Conservation (phyloP, 1,139 yeast genomes). For the Geotrichum reessii region DNA sequence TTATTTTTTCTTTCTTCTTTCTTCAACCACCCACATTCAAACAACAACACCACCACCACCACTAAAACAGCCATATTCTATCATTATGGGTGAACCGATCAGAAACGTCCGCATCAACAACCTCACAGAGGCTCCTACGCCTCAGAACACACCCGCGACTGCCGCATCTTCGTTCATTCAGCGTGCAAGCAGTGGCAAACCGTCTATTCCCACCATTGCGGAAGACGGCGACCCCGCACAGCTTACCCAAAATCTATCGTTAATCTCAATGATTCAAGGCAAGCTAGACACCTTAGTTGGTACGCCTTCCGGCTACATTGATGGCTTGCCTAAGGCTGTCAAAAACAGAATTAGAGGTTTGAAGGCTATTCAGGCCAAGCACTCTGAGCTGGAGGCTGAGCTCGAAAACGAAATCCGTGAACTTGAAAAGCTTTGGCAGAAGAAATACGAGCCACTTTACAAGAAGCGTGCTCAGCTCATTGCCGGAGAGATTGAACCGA, state of each 20-base stretch:
- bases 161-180: constrained; percentile 62
- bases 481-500: constrained; percentile 70
- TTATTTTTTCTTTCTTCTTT: constrained; percentile 1
- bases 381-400: constrained; percentile 79
- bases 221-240: constrained; percentile 40
- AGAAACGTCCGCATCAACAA: constrained; percentile 58
- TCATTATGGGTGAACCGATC: constrained; percentile 60
- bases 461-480: constrained; percentile 68
- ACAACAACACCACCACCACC: not conserved
- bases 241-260: constrained; percentile 66
- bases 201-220: constrained; percentile 69
- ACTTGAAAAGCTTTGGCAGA: constrained; percentile 75
- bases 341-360: constrained; percentile 76
- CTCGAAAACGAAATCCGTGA: constrained; percentile 85
- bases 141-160: constrained; percentile 96
- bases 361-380: constrained; percentile 77
- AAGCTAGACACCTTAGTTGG: constrained; percentile 83
- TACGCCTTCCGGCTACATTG: constrained; percentile 79
- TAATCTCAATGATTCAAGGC: constrained; percentile 84
- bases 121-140: constrained; percentile 93
- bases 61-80: not conserved
- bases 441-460: constrained; percentile 71
- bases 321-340: constrained; percentile 65
- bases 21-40: not conserved
- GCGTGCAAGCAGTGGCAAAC: constrained; percentile 47